Evolutionary conservation across 306 rosid species (phyloP).

Genomic region (Gynostemma pentaphyllum): DNA sequence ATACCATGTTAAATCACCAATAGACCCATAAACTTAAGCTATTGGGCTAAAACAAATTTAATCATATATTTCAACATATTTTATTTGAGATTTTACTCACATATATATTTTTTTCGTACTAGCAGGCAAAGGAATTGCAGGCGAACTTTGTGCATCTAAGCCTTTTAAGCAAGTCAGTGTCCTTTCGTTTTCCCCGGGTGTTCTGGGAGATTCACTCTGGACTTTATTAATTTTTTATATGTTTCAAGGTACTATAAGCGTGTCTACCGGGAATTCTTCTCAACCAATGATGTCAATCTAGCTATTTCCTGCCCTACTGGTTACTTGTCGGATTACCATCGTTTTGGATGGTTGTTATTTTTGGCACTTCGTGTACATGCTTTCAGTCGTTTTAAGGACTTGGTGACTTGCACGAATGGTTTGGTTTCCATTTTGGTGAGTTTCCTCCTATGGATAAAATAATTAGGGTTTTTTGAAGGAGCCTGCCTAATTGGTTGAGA

Average conservation of each 20-base stretch:
- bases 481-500: conserved; percentile 6
- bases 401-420: conserved; percentile 86
- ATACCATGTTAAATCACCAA: no score
- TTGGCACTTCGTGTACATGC: conserved; percentile 92
- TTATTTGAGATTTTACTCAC: conserved; percentile 17
- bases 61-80: no score
- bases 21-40: no score
- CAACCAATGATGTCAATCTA: conserved; percentile 45
- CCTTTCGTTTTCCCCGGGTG: neutral
- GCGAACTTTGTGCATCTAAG: conserved; percentile 64
- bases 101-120: neutral
- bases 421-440: conserved; percentile 88
- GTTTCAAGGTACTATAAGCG: conserved; percentile 66
- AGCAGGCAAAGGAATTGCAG: conserved; percentile 77
- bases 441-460: conserved; percentile 12
- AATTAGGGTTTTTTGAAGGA: conserved; percentile 1
- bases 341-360: conserved; percentile 97
- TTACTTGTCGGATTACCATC: conserved; percentile 65
- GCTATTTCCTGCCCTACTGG: conserved; percentile 18
- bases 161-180: conserved; percentile 75
- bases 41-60: no score
- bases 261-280: conserved; percentile 66
- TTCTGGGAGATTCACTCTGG: neutral
- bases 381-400: conserved; percentile 77
- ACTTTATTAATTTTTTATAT: neutral